A percentile compares a stretch with the other conserved stretches of the same genome.
phyloP scores from a whole-genome alignment of 768 basidiomycete genomes.

The Pleurotus tuber-regium region DNA sequence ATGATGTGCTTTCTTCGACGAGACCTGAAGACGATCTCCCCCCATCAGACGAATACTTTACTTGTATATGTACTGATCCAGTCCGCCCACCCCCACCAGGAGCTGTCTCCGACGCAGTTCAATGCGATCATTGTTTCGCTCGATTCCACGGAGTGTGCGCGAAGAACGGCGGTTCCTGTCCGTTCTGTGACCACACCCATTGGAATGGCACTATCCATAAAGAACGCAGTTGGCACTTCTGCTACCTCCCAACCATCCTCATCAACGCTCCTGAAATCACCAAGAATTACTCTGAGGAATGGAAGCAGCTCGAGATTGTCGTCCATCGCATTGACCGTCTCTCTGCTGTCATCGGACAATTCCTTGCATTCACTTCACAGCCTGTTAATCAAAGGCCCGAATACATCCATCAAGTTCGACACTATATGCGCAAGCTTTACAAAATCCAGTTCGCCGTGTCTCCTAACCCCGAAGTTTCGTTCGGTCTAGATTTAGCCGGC shows the following conservation, averaged over 20 bases:
- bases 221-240: slow-evolving; percentile 81
- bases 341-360: slow-evolving; percentile 73
- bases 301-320: slow-evolving; percentile 77
- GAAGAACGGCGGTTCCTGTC: slow-evolving; percentile 86
- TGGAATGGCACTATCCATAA: slow-evolving; percentile 87
- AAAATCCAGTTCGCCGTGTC: slow-evolving; percentile 89
- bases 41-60: slow-evolving; percentile 77
- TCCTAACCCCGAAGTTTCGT: slow-evolving; percentile 76
- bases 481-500: slow-evolving; percentile 79
- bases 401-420: slow-evolving; percentile 79
- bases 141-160: slow-evolving; percentile 85
- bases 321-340: slow-evolving; percentile 79
- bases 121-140: slow-evolving; percentile 87
- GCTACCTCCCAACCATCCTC: slow-evolving; percentile 70
- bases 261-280: slow-evolving; percentile 75
- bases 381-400: slow-evolving; percentile 71
- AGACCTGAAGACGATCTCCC: slow-evolving; percentile 77
- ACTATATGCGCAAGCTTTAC: slow-evolving; percentile 89
- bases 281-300: slow-evolving; percentile 75
- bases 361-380: slow-evolving; percentile 69
- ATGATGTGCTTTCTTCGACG: slow-evolving; percentile 75
- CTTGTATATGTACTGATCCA: slow-evolving; percentile 76
- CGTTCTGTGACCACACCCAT: slow-evolving; percentile 89
- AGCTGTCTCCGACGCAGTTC: slow-evolving; percentile 76
- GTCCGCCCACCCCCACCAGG: slow-evolving; percentile 81